Conservation (phyloP, 306 rosid genomes). For the Quercus engelmannii region DNA sequence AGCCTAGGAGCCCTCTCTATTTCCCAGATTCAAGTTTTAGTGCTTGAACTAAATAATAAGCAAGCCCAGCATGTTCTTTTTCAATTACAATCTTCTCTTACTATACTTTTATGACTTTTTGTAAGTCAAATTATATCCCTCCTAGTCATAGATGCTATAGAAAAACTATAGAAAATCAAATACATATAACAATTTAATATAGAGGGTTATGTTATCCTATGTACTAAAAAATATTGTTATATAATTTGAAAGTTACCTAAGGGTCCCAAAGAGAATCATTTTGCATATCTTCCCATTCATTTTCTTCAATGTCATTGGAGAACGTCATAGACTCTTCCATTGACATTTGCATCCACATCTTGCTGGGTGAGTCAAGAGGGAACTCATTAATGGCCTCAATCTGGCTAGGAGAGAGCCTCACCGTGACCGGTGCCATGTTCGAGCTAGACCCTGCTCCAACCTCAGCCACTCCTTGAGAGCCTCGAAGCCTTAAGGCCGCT, state of each 20-base stretch:
- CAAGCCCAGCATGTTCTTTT: not conserved
- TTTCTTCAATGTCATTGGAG: constrained; percentile 32
- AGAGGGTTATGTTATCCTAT: not conserved
- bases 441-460: constrained; percentile 1
- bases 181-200: not conserved
- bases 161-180: not conserved
- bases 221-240: not conserved
- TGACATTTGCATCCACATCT: constrained; percentile 45
- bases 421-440: constrained; percentile 27
- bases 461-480: not conserved
- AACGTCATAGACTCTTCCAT: constrained; percentile 32
- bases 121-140: not conserved
- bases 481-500: constrained; percentile 57
- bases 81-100: not conserved
- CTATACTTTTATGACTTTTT: not conserved
- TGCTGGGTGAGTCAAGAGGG: constrained; percentile 43
- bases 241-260: constrained; percentile 20
- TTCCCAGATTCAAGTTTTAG: no score
- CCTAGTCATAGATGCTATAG: not conserved
- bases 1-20: no score
- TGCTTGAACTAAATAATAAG: not conserved
- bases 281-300: constrained; percentile 34
- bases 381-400: constrained; percentile 57
- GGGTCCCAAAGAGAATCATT: constrained; percentile 45
- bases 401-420: constrained; percentile 44